Evolutionary conservation across 1,284 basidiomycete genomes (phyloP), one percentile per base, ranked within the genome.

Genomic region (Rhodotorula glutinis): DNA sequence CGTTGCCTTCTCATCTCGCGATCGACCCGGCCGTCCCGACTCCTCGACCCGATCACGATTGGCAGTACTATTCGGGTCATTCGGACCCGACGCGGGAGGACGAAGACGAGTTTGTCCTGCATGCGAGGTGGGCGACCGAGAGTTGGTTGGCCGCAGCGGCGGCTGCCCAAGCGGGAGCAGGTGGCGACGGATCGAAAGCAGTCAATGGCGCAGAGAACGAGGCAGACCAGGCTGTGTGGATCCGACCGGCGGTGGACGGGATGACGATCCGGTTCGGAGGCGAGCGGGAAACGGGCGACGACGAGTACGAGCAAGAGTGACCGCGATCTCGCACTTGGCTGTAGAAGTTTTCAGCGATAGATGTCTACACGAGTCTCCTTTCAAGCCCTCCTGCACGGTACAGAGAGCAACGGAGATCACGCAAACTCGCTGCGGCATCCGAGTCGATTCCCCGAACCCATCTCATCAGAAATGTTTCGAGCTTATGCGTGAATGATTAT

Each of bases 201-300:
- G 33, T 11, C 33, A 38, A 38, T 38, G 33, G 33, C 33, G 33
- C 33, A 38, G 7, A 11, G 33, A 38, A 11, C 7, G 7, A 38
- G 11, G 33, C 33, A 38, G 33, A 62, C 8, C 65, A 41, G 11
- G 51, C 43, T 7, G 21, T 65, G 25, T 72, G 70, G 70, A 47
- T 72, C 2, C 17, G 67, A 47, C 70, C 70, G 16, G 64, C 60
- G 52, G 55, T 46, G 23, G 70, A 72, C 51, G 70, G 70, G 46
- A 70, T 72, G 65, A 67, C 51, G 51, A 49, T 72, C 7, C 33
- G 13, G n/a, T 44, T 60, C 8, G 60, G 65, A 13, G 10, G 16
- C 16, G 53, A 40, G 33, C 55, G 56, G 19, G 40, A 53, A 33
- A 47, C 27, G 2, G 30, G 30, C 16, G 70, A 72, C n/a, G 63